Conservation (phyloP, 75 land plant species). For the Pinus albicaulis region DNA sequence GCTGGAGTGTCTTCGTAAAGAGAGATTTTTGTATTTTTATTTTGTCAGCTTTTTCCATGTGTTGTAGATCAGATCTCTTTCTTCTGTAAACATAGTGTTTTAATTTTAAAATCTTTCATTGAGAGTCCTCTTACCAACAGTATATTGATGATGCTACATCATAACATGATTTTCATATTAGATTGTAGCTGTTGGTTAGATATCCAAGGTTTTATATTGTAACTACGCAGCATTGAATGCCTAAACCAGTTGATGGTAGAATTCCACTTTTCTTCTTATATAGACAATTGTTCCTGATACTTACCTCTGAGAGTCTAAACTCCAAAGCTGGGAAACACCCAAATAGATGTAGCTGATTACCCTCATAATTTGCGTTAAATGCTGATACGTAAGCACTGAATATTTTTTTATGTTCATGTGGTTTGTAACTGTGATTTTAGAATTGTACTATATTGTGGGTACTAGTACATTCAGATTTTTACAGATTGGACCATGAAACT, state of each 20-base stretch:
- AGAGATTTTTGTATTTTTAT: not conserved
- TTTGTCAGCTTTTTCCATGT: not conserved
- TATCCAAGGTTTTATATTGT: not conserved
- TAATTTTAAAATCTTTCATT: not conserved
- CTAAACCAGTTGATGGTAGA: not conserved
- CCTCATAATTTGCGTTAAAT: not conserved
- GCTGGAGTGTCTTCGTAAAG: not conserved
- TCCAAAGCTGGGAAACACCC: not conserved
- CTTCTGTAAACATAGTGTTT: not conserved
- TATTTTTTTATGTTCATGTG: not conserved
- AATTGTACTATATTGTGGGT: not conserved
- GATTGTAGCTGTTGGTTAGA: not conserved
- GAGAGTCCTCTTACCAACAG: not conserved
- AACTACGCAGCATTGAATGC: not conserved
- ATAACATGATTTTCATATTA: not conserved
- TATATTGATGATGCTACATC: not conserved
- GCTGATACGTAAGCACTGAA: not conserved
- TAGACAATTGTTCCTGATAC: not conserved
- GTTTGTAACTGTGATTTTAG: not conserved
- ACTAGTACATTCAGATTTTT: not conserved
- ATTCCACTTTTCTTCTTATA: not conserved
- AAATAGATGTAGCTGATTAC: not conserved
- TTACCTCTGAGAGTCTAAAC: not conserved
- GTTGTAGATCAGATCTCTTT: not conserved
- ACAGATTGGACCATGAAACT: too few relatives aligned